phyloP scores from a whole-genome alignment of 257 asterid species.

The Scutellaria minor region DNA sequence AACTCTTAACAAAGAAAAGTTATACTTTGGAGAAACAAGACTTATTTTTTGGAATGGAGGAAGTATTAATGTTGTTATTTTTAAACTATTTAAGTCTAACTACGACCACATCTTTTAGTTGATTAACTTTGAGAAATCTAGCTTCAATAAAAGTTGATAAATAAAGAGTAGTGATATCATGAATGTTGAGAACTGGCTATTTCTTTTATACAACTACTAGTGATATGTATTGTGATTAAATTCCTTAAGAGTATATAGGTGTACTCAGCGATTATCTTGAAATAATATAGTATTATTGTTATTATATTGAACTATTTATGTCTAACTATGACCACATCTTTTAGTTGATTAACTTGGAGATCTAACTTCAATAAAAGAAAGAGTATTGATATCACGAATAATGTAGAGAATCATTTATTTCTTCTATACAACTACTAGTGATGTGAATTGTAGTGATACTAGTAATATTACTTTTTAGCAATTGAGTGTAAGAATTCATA shows the following conservation, averaged over 20 bases:
- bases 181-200: background rate
- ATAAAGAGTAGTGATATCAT: constrained; percentile 12
- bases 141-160: background rate
- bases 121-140: background rate
- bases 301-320: background rate
- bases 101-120: constrained; percentile 1
- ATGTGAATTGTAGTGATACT: constrained; percentile 7
- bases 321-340: constrained; percentile 3
- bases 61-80: background rate
- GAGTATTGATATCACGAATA: constrained; percentile 5
- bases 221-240: constrained; percentile 19
- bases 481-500: background rate
- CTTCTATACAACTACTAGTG: constrained; percentile 4
- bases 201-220: constrained; percentile 2
- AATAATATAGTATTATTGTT: background rate
- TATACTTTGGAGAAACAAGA: too few species aligned
- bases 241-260: background rate
- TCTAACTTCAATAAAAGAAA: background rate
- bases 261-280: background rate
- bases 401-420: background rate
- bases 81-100: constrained; percentile 1
- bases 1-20: too few species aligned
- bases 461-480: background rate
- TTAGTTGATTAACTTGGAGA: background rate
- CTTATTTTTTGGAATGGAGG: too few species aligned